These are phyloP conservation scores for Globisporangium perplexum DNA, from an alignment of 352 stramenopile species.

Conservation along the genomic window DNA sequence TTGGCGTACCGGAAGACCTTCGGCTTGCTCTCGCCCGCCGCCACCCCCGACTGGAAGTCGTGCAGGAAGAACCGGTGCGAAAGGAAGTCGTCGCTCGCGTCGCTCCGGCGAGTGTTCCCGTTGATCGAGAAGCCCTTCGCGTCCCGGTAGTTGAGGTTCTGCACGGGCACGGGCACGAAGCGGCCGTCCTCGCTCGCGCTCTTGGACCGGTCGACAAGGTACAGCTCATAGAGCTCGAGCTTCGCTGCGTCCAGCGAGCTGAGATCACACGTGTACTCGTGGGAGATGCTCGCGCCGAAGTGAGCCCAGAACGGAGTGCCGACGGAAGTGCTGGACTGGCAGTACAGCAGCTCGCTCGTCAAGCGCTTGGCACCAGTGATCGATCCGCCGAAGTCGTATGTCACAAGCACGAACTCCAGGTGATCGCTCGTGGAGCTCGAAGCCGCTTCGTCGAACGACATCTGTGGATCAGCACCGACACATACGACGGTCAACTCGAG, in stretches of 20 bases:
- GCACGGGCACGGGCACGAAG: conserved; percentile 85
- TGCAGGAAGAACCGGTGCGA: conserved; percentile 91
- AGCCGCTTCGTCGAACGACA: conserved; percentile 69
- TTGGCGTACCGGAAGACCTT: conserved; percentile 69
- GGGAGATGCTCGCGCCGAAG: conserved; percentile 67
- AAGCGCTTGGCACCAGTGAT: conserved; percentile 71
- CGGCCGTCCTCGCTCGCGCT: conserved; percentile 31
- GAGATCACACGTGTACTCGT: conserved; percentile 71
- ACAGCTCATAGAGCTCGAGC: conserved; percentile 89
- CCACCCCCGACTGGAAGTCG: conserved; percentile 72
- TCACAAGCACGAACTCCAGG: conserved; percentile 81
- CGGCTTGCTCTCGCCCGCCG: conserved; percentile 32
- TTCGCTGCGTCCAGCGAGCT: conserved; percentile 26
- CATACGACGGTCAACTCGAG: too few relatives aligned
- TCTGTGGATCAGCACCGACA: conserved; percentile 20
- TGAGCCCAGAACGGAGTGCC: conserved; percentile 55
- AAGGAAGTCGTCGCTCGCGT: conserved; percentile 80
- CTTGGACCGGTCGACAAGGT: conserved; percentile 81
- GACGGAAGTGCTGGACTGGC: conserved; percentile 16
- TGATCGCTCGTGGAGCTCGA: conserved; percentile 46
- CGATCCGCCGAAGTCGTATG: conserved; percentile 86
- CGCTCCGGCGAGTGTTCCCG: conserved; percentile 44
- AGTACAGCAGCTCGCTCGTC: conserved; percentile 82
- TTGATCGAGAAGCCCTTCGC: conserved; percentile 67
- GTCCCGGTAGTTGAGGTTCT: conserved; percentile 81